Conservation (phyloP, 1,139 yeast species). For the Schizosaccharomyces versatilis region DNA sequence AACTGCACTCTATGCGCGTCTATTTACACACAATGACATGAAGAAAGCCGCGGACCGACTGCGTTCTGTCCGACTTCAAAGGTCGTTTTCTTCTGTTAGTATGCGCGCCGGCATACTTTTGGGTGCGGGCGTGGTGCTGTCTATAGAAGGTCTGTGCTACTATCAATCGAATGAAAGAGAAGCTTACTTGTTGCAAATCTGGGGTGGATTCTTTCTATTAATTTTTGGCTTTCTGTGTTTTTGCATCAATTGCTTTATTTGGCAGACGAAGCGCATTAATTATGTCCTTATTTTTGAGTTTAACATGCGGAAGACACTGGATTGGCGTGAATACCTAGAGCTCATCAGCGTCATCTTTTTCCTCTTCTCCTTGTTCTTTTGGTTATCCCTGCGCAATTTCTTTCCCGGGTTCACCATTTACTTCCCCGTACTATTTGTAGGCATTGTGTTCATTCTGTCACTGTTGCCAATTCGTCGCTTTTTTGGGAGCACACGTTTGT, state of each 20-base stretch:
- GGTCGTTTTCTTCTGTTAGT: conserved; percentile 25
- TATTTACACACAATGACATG: not conserved
- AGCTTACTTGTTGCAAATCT: conserved; percentile 45
- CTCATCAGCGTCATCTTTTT: not conserved
- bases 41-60: conserved; percentile 1
- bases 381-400: conserved; percentile 31
- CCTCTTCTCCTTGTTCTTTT: conserved; percentile 21
- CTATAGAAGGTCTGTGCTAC: conserved; percentile 35
- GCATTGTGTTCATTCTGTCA: conserved; percentile 27
- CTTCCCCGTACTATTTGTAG: conserved; percentile 66
- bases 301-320: conserved; percentile 45
- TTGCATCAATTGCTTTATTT: conserved; percentile 45
- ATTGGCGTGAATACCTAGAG: conserved; percentile 40
- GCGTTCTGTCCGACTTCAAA: not conserved
- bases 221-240: conserved; percentile 39
- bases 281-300: conserved; percentile 85
- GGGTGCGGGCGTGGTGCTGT: conserved; percentile 51
- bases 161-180: conserved; percentile 5
- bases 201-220: conserved; percentile 73
- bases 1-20: conserved; percentile 17
- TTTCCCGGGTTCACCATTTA: conserved; percentile 49
- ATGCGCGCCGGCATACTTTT: conserved; percentile 30
- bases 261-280: conserved; percentile 57
- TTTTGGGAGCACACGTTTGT: conserved; percentile 37
- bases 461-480: conserved; percentile 38